Base-by-base conservation (phyloP, 345 rosid genomes). In the Eucalyptus globulus region DNA sequence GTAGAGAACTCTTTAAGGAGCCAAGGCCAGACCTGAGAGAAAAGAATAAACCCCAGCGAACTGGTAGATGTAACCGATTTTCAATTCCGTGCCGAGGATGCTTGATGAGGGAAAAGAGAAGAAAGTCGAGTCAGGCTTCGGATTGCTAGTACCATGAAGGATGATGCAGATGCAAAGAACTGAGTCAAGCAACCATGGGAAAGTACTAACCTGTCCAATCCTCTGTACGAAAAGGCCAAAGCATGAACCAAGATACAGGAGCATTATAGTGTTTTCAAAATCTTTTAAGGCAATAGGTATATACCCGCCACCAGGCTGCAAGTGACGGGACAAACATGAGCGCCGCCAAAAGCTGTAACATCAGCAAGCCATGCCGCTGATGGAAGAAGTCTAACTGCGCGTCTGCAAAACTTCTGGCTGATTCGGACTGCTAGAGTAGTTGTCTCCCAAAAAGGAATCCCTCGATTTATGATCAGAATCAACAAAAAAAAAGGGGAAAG, bases 261-360 rank as follows among this genome's bases (percentile, higher is more conserved):
- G 34, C 69, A 62, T 62, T 62, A 60, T 60, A 12, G n/a, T 60
- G 69, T 29, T 27, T 29, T 29, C n/a, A 29, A 29, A 58, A 27
- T 62, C 69, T 62, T 29, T 49, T 40, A 31, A 89, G 13, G 27
- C 29, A 80, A 9, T 54, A 5, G 40, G 51, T 69, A 43, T 40
- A 49, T 95, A 97, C 98, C 98, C 95, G 98, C 90, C 95, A 91
- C 98, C 98, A 96, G 87, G 99, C 97, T 22, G 91, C 93, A 44
- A 97, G 93, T 62, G 99, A 97, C 69, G 99, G 99, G 69, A 92
- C 95, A 87, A 97, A 94, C 99, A 97, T 97, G 89, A 96, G 92
- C 65, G 95, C 87, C n/a, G 96, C 95, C 89, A 96, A 92, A 89
- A 97, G 69, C 93, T 97, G 97, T 88, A 97, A 94, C 86, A 95